Base-by-base conservation (phyloP, 768 basidiomycete genomes). In the Suillus ampliporus region DNA sequence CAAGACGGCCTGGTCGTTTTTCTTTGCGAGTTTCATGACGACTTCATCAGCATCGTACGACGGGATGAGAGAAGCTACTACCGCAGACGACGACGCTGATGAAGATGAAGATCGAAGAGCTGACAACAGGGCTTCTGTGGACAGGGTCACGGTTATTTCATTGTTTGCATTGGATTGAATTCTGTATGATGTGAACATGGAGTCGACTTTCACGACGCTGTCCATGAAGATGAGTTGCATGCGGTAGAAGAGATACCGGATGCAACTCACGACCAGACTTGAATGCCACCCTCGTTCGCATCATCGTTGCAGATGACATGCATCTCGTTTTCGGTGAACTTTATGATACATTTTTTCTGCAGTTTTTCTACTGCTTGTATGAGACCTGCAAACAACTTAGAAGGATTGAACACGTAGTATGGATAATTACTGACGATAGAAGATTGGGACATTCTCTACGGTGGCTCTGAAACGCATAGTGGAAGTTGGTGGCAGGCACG, bases 161-260 rank as follows among this genome's bases (percentile, higher is more conserved):
- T 96, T 94, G 37, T 85, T 78, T 3, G 91, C 84, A 68, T 94
- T 94, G 23, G 94, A 95, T 70, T 95, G 90, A 69, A 96, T 93
- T 48, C 92, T 88, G 73, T 95, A 93, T 64, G 86, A 81, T 2
- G 80, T 83, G 76, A 94, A 92, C 11, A 94, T 70, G 0, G 91
- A 84, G 43, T 83, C 80, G 10, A 87, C 82, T 73, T 88, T 89
- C 69, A 90, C 84, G 67, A 87, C 83, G 17, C 88, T 89, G 60
- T 47, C 58, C 52, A 43, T 14, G 63, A 72, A 43, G 68, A 56
- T 62, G 4, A 57, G 19, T 34, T 19, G 17, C 3, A 35, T 34
- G 70, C 23, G n/a, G 31, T 43, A 44, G 11, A 61, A 57, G 50
- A 19, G 41, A n/a, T n/a, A 51, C 64, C 75, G 47, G 54, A 81